Percentiles rank a stretch among this genome's conserved stretches.
Evolutionary conservation across 75 land plant species (phyloP).

Genomic region (Isoetes taiwanensis): DNA sequence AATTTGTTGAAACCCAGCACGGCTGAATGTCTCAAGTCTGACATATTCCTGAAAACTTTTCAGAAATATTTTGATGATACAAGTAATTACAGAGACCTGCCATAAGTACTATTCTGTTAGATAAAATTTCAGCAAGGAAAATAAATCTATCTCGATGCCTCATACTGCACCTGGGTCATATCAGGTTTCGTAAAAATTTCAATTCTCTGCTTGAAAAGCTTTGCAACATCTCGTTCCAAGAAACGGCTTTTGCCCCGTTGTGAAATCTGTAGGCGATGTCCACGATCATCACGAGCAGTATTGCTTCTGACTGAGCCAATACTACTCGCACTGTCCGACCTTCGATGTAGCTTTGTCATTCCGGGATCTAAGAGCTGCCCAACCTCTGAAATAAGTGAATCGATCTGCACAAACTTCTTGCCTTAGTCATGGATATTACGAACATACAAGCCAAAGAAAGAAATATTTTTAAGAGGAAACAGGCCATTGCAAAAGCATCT

Average conservation of each 20-base stretch:
- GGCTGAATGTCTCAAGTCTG: constrained; percentile 76
- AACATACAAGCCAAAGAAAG: neutral
- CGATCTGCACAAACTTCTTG: constrained; percentile 22
- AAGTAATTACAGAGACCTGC: constrained; percentile 84
- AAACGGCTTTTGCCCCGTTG: constrained; percentile 73
- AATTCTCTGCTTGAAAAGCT: constrained; percentile 83
- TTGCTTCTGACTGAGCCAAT: constrained; percentile 69
- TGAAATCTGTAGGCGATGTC: constrained; percentile 28
- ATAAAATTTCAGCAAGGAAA: neutral
- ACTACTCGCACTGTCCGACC: constrained; percentile 83
- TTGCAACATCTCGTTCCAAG: constrained; percentile 84
- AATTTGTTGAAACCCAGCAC: constrained; percentile 93
- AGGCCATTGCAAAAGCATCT: neutral
- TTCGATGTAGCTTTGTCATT: constrained; percentile 35
- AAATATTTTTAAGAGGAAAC: neutral
- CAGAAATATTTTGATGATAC: constrained; percentile 59
- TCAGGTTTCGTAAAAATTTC: constrained; percentile 92
- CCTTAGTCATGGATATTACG: neutral
- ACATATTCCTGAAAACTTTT: constrained; percentile 93
- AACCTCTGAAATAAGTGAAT: constrained; percentile 43
- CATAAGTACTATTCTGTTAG: neutral
- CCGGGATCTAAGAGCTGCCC: constrained; percentile 69
- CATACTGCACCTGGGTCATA: constrained; percentile 80
- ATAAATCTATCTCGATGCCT: too few species aligned
- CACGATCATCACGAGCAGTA: constrained; percentile 46